Percentiles rank a stretch among this genome's conserved stretches.
phyloP scores from a whole-genome alignment of 192 early-diverging fungal genomes.

The Gonapodya sp. region DNA sequence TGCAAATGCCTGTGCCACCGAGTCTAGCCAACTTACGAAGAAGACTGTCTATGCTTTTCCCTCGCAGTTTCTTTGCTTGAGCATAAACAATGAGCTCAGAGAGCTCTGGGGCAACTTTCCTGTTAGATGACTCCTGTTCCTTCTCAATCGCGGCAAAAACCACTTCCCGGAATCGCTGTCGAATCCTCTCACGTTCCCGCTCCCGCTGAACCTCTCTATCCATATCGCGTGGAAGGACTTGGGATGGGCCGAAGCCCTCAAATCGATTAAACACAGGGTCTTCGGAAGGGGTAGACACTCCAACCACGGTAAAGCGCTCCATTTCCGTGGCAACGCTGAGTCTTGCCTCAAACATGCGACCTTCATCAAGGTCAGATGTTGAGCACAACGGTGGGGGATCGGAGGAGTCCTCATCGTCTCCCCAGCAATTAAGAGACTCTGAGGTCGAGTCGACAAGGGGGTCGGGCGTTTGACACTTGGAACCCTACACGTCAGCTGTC shows the following conservation, averaged over 20 bases:
- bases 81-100: background rate
- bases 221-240: too few species aligned
- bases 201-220: background rate
- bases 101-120: background rate
- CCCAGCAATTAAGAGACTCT: background rate
- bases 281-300: too few species aligned
- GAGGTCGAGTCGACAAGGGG: background rate
- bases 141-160: background rate
- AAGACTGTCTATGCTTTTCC: background rate
- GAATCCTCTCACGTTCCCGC: background rate
- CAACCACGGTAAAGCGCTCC: too few species aligned
- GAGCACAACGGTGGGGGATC: too few species aligned
- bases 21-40: background rate
- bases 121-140: background rate
- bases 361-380: background rate
- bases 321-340: background rate
- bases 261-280: background rate
- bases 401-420: too few species aligned
- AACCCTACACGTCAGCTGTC: too few species aligned
- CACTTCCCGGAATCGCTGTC: background rate
- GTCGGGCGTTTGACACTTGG: too few species aligned
- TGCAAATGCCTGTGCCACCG: too few species aligned
- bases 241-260: background rate
- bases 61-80: background rate
- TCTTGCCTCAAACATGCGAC: background rate